These are phyloP conservation scores for Tinospora cordifolia DNA, from an alignment of 164 flowering plant species.

Conservation along the genomic window DNA sequence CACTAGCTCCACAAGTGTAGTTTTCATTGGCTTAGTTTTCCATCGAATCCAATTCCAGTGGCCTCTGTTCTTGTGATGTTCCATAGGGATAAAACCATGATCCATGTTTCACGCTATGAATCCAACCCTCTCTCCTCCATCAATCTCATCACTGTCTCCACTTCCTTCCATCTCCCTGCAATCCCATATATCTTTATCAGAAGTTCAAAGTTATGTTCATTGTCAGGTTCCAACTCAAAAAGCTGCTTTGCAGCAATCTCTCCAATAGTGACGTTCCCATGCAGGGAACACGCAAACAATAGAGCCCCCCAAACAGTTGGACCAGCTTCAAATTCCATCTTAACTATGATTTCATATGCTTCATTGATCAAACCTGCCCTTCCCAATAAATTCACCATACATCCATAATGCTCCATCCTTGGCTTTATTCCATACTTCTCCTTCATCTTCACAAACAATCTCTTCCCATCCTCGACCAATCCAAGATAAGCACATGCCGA, in stretches of 20 bases:
- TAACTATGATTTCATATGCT: conserved; percentile 43
- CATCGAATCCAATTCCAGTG: background rate
- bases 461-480: conserved; percentile 52
- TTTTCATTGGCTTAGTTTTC: too few species aligned
- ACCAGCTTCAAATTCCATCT: conserved; percentile 63
- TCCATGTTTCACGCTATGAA: conserved; percentile 5
- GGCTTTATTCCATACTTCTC: conserved; percentile 40
- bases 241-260: conserved; percentile 60
- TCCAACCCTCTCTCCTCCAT: conserved; percentile 64
- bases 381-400: conserved; percentile 78
- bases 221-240: conserved; percentile 84
- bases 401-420: conserved; percentile 68
- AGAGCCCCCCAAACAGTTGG: conserved; percentile 89
- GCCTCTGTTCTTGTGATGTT: background rate
- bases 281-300: conserved; percentile 59
- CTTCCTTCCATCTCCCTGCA: conserved; percentile 52
- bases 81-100: background rate
- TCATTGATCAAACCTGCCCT: conserved; percentile 55
- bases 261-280: conserved; percentile 50
- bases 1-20: too few species aligned
- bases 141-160: conserved; percentile 45
- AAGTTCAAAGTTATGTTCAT: conserved; percentile 63
- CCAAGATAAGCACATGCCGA: conserved; percentile 66
- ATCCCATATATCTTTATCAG: conserved; percentile 55
- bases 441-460: conserved; percentile 43